Evolutionary conservation across 371 early-diverging fungal species (phyloP).

Genomic region (Mucor piriformis): DNA sequence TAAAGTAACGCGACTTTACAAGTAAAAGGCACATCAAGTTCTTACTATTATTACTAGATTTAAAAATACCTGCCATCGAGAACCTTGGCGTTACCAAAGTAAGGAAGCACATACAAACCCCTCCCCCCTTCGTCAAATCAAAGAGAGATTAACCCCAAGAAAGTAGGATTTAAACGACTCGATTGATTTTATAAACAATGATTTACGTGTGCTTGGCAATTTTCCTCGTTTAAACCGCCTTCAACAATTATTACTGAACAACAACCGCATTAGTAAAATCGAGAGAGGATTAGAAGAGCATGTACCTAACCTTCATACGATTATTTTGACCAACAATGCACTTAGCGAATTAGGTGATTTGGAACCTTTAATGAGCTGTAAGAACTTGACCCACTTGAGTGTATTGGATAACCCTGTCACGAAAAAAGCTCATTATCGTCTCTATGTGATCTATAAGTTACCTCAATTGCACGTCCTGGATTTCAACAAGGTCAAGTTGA

Average conservation of each 20-base stretch:
- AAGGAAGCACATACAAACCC: no score
- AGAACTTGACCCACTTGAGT: slow-evolving; percentile 65
- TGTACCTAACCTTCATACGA: slow-evolving; percentile 77
- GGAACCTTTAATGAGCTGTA: slow-evolving; percentile 63
- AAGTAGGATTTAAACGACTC: slow-evolving; percentile 90
- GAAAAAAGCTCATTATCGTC: slow-evolving; percentile 77
- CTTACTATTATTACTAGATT: slow-evolving; percentile 54
- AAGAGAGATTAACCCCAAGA: no score
- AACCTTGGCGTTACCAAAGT: slow-evolving; percentile 93
- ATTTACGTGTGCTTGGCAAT: slow-evolving; percentile 81
- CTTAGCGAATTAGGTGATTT: slow-evolving; percentile 83
- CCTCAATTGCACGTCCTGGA: slow-evolving; percentile 85
- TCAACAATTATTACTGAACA: slow-evolving; percentile 74
- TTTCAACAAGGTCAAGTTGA: slow-evolving; percentile 72
- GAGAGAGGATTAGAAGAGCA: slow-evolving; percentile 63
- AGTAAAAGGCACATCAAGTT: no score
- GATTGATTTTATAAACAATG: slow-evolving; percentile 93
- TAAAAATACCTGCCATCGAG: slow-evolving; percentile 89
- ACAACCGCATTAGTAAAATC: slow-evolving; percentile 86
- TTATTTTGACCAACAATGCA: slow-evolving; percentile 87
- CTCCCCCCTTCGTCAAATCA: no score
- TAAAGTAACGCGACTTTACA: no score
- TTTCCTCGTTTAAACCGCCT: slow-evolving; percentile 87
- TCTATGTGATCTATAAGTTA: slow-evolving; percentile 80
- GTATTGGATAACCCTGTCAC: slow-evolving; percentile 89